Base-by-base conservation (phyloP, 768 basidiomycete species). In the Gautieria morchelliformis region DNA sequence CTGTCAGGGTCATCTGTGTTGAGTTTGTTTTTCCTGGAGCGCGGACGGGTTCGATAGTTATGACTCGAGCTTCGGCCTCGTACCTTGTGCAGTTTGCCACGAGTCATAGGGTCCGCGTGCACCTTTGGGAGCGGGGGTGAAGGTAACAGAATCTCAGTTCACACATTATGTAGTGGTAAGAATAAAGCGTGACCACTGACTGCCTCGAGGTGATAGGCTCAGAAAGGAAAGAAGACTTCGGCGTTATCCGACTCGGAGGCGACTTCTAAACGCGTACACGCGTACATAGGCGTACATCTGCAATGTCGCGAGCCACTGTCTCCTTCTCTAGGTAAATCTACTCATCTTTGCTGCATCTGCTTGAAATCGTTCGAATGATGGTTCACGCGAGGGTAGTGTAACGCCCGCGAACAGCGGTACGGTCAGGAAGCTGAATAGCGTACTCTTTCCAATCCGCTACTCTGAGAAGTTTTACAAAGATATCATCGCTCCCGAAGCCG, bases 381-480 rank as follows among this genome's bases (percentile, higher is more conserved):
- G 37, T 55, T 55, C 30, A 39, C 24, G 15, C 17, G 37, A 12
- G 14, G 1, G 32, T 22, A 57, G 56, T 50, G 71, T 91, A 65
- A 88, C 85, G 11, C 74, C 77, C 56, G 93, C 93, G 70, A 95
- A 93, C 70, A 72, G 93, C 47, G 92, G 92, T 52, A 85, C 86
- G 1, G 79, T 72, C 40, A 67, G 67, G 46, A 62, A 59, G 49
- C 55, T 85, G 30, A 83, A 83, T 62, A 82, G 84, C 2, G 88
- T 93, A 41, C 78, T 94, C 42, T 93, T 93, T 69, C 91, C 93
- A 27, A 87, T 94, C 67, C 84, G 83, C 64, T 95, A 94, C 69
- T 84, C 85, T 68, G 87, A 90, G 63, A 85, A 84, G 67, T 93
- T 93, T 75, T 95, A 93, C 71, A 72, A 79, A 64, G 88, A 87